phyloP scores from a whole-genome alignment of 805 yeast genomes.

The Yamadazyma paraphyllophila region DNA sequence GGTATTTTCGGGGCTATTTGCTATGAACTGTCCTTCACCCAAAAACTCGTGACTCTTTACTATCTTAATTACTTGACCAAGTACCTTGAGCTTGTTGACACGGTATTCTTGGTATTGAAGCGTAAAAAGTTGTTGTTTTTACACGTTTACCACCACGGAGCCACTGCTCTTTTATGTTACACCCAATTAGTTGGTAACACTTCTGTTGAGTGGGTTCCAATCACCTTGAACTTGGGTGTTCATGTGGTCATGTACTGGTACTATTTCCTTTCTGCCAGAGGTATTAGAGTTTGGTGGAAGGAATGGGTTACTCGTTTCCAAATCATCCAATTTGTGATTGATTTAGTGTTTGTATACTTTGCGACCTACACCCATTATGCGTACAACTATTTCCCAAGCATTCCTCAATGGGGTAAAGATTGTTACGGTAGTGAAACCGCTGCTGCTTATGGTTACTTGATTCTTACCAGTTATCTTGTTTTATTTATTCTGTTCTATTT shows the following conservation, averaged over 20 bases:
- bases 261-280: conserved; percentile 89
- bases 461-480: conserved; percentile 83
- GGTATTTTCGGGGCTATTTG: conserved; percentile 88
- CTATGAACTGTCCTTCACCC: conserved; percentile 74
- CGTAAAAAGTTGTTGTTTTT: conserved; percentile 88
- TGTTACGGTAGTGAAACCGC: conserved; percentile 94
- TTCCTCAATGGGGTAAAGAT: conserved; percentile 68
- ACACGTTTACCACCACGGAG: conserved; percentile 98
- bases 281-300: conserved; percentile 98
- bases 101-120: conserved; percentile 86
- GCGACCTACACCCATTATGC: conserved; percentile 92
- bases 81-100: conserved; percentile 84
- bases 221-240: conserved; percentile 81
- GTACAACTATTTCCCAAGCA: conserved; percentile 52
- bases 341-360: conserved; percentile 86
- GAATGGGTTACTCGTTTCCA: conserved; percentile 98
- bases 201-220: conserved; percentile 93
- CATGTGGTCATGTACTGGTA: conserved; percentile 98
- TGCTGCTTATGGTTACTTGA: conserved; percentile 86
- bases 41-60: conserved; percentile 77
- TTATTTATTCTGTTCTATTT: conserved; percentile 92
- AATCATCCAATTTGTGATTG: conserved; percentile 88
- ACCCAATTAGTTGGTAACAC: conserved; percentile 89
- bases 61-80: conserved; percentile 91
- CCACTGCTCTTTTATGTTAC: conserved; percentile 92